Evolutionary conservation across 139 green algal genomes (phyloP).

Genomic region (Tetraselmis chui): DNA sequence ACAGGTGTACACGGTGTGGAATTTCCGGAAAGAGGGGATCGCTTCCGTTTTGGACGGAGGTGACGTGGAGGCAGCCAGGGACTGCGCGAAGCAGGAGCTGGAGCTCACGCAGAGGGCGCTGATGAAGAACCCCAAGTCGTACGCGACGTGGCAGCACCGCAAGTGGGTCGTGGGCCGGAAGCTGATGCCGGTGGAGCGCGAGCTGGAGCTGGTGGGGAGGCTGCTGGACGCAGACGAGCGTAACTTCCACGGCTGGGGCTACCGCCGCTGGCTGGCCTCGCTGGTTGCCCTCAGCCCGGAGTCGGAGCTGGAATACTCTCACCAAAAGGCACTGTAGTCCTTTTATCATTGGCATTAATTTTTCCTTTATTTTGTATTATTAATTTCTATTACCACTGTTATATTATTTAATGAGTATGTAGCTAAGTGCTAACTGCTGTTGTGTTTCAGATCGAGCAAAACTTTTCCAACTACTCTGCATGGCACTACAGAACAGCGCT

Average conservation of each 20-base stretch:
- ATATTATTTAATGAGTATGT: no score
- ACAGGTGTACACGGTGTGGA: constrained; percentile 83
- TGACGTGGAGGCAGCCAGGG: constrained; percentile 31
- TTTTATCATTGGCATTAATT: no score
- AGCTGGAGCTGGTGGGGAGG: constrained; percentile 45
- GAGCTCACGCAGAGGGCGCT: constrained; percentile 51
- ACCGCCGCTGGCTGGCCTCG: constrained; percentile 64
- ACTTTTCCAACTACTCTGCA: constrained; percentile 96
- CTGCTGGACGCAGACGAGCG: constrained; percentile 77
- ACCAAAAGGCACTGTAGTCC: constrained; percentile 11
- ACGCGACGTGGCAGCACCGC: constrained; percentile 90
- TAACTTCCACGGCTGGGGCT: constrained; percentile 95
- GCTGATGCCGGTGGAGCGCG: background rate
- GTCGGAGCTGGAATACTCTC: constrained; percentile 62
- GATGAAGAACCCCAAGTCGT: constrained; percentile 86
- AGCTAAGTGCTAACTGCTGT: no score
- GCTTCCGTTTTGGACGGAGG: constrained; percentile 27
- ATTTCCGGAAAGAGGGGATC: constrained; percentile 69
- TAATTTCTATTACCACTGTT: no score
- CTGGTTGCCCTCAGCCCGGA: constrained; percentile 37
- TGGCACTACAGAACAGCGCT: constrained; percentile 88
- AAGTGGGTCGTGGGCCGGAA: constrained; percentile 14
- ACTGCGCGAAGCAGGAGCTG: constrained; percentile 29
- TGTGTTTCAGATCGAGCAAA: constrained; percentile 71
- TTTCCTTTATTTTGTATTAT: no score